phyloP scores from a whole-genome alignment of 768 basidiomycete species.

The Suillus brevipes region DNA sequence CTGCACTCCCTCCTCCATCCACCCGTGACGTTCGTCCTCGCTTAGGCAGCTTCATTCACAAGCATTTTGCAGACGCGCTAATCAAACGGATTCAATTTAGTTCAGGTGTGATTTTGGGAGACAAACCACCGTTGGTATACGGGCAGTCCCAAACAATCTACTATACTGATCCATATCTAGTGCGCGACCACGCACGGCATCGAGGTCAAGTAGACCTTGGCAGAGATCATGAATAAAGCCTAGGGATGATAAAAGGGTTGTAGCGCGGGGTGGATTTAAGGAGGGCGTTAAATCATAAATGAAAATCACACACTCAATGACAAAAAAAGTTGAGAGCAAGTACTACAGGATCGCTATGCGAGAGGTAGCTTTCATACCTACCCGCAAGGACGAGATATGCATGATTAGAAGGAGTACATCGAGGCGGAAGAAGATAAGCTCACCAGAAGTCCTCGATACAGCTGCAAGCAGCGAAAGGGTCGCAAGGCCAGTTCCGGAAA shows the following conservation, averaged over 20 bases:
- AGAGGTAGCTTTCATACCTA: constrained; percentile 89
- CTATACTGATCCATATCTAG: constrained; percentile 96
- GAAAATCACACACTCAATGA: no score
- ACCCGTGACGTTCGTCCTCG: no score
- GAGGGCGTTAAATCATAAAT: no score
- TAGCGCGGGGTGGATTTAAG: no score
- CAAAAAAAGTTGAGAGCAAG: constrained; percentile 96
- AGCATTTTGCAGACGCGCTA: no score
- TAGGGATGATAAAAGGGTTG: constrained; percentile 80
- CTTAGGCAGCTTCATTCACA: no score
- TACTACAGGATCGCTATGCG: constrained; percentile 89
- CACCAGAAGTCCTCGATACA: no score
- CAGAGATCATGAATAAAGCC: no score
- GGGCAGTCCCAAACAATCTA: constrained; percentile 84
- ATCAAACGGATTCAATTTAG: no score
- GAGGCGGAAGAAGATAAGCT: constrained; percentile 24
- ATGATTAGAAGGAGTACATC: constrained; percentile 13
- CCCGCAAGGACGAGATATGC: not conserved
- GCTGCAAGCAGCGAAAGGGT: constrained; percentile 49
- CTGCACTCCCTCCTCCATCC: no score
- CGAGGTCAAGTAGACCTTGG: constrained; percentile 78
- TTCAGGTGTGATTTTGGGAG: no score
- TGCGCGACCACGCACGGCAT: constrained; percentile 70
- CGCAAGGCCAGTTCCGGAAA: not conserved
- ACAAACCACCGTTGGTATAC: constrained; percentile 83